phyloP scores from a whole-genome alignment of 805 yeast genomes.

The Lipomyces orientalis region DNA sequence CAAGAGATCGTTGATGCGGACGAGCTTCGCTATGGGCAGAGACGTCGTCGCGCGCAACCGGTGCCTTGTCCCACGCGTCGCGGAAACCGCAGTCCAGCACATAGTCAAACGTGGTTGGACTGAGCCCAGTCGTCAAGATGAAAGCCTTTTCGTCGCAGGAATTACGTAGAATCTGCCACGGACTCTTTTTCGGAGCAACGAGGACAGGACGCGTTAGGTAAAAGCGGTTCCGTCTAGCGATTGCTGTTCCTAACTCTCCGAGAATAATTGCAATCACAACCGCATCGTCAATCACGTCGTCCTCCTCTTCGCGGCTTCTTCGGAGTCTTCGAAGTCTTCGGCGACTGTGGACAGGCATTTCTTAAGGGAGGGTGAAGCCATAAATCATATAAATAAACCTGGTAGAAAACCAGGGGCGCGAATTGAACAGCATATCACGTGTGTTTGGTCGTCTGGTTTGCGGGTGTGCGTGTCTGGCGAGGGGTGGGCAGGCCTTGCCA shows the following conservation, averaged over 20 bases:
- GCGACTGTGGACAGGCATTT: too few species aligned
- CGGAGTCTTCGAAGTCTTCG: too few species aligned
- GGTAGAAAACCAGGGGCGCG: too few species aligned
- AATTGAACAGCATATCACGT: too few species aligned
- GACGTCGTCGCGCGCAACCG: background rate
- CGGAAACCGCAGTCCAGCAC: background rate
- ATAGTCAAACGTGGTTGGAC: background rate
- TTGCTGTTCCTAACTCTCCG: background rate
- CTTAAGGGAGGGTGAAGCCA: too few species aligned
- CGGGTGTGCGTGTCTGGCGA: too few species aligned
- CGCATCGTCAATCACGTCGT: background rate
- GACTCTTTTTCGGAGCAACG: background rate
- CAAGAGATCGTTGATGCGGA: background rate
- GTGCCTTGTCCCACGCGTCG: background rate
- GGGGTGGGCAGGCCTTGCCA: too few species aligned
- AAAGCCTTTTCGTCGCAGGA: background rate
- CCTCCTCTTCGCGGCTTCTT: background rate
- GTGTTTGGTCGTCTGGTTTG: too few species aligned
- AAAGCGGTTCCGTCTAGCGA: background rate
- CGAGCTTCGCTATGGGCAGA: background rate
- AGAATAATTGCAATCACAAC: background rate
- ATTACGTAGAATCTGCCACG: background rate
- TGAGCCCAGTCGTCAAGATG: constrained; percentile 4
- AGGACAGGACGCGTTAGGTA: background rate
- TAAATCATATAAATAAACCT: too few species aligned